Conservation (phyloP, 2,329 filamentous ascomycete species). For the Tolypocladium amazonense region DNA sequence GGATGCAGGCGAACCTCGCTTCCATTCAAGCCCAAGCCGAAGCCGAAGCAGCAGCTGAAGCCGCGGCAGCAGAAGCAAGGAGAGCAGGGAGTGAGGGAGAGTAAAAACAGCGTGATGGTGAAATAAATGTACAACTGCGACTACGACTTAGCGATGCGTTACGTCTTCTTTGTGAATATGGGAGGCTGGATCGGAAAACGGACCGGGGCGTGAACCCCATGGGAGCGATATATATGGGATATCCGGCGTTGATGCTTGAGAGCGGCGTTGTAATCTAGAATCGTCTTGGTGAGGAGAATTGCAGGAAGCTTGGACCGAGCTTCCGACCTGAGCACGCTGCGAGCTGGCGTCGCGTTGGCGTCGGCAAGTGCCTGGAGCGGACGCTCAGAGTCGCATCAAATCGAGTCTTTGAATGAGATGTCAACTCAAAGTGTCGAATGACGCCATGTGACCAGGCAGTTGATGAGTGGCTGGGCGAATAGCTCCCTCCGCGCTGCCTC, state of each 20-base stretch:
- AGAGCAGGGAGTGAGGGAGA: not conserved
- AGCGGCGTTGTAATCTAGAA: not conserved
- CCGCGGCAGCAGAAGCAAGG: not conserved
- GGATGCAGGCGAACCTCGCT: conserved; percentile 32
- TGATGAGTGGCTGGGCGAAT: not conserved
- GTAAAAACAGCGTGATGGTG: not conserved
- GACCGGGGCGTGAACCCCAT: not conserved
- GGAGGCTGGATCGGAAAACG: not conserved
- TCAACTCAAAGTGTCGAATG: not conserved
- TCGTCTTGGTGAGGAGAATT: not conserved
- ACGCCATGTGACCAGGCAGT: not conserved
- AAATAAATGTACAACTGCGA: not conserved
- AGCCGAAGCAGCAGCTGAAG: not conserved
- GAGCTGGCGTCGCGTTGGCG: not conserved
- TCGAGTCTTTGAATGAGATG: not conserved
- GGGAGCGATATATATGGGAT: not conserved
- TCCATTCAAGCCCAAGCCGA: not conserved
- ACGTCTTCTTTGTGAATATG: not conserved
- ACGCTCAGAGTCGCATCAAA: not conserved
- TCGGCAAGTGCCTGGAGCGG: not conserved
- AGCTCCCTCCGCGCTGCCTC: not conserved
- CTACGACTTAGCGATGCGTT: not conserved
- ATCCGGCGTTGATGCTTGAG: not conserved
- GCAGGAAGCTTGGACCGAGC: not conserved
- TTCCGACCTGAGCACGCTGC: not conserved